These are phyloP conservation scores for Russula sp. DNA, from an alignment of 768 basidiomycete species.

Conservation along the genomic window DNA sequence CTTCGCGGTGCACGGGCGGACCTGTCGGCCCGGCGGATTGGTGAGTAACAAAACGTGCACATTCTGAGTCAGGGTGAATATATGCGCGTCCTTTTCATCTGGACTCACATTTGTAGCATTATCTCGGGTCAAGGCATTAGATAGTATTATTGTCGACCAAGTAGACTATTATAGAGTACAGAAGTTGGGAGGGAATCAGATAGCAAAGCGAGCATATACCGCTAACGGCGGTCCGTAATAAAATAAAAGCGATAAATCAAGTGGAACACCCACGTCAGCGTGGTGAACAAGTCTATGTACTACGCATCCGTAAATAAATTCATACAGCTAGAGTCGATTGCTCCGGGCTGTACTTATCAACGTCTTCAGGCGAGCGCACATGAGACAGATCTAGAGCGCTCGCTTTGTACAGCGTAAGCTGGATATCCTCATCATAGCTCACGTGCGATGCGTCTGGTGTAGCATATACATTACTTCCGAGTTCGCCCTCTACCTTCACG, in stretches of 20 bases:
- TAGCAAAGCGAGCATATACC: too few species aligned
- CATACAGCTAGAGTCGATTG: neutral
- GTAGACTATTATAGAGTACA: too few species aligned
- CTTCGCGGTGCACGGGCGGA: too few species aligned
- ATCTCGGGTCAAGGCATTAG: too few species aligned
- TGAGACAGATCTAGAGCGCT: neutral
- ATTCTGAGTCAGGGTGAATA: too few species aligned
- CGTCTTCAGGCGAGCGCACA: neutral
- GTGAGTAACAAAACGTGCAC: too few species aligned
- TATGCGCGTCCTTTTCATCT: too few species aligned
- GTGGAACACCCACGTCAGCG: neutral
- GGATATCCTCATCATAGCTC: slow-evolving; percentile 25
- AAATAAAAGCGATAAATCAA: neutral
- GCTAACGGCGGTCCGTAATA: too few species aligned
- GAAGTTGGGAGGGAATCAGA: too few species aligned
- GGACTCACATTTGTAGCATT: too few species aligned
- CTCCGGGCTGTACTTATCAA: neutral
- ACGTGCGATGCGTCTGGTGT: neutral
- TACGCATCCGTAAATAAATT: neutral
- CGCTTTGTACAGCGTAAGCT: slow-evolving; percentile 11
- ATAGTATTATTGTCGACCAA: too few species aligned
- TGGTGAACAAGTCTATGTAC: neutral
- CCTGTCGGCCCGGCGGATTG: too few species aligned
- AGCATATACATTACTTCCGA: neutral
- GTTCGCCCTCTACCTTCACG: neutral